A percentile compares a stretch with the other conserved stretches of the same genome.
Evolutionary conservation across 257 asterid genomes (phyloP).

Genomic region (Mitragyna speciosa): DNA sequence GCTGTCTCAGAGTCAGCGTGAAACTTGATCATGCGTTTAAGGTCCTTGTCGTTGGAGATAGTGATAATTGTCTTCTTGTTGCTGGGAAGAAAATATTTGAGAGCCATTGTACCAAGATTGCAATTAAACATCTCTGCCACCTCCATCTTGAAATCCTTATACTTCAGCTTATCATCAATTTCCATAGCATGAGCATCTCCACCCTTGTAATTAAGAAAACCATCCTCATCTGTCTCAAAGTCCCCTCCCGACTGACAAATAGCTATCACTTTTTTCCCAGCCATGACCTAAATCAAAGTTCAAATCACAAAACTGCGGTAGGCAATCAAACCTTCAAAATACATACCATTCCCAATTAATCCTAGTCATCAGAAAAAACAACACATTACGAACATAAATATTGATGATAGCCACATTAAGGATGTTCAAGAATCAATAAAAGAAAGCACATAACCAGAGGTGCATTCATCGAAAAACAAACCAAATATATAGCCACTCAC

Average conservation of each 20-base stretch:
- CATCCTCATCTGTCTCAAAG: conserved; percentile 76
- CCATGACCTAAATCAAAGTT: conserved; percentile 53
- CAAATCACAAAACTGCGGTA: conserved; percentile 19
- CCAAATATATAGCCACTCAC: no score
- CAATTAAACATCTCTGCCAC: conserved; percentile 87
- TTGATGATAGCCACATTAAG: neutral
- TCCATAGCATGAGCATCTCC: conserved; percentile 99
- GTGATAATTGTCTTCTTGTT: conserved; percentile 92
- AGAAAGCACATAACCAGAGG: neutral
- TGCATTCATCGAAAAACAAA: neutral
- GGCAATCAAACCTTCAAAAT: conserved; percentile 5
- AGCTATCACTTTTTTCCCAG: conserved; percentile 69
- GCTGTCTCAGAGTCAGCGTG: conserved; percentile 63
- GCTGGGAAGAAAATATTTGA: conserved; percentile 89
- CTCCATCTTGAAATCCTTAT: conserved; percentile 71
- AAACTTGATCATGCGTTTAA: conserved; percentile 81
- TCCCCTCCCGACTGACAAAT: conserved; percentile 97
- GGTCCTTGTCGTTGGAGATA: conserved; percentile 91
- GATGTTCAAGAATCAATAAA: neutral
- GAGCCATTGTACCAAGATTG: conserved; percentile 49
- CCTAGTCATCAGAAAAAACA: neutral
- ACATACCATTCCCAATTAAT: neutral
- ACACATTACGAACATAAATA: neutral
- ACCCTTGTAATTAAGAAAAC: conserved; percentile 69
- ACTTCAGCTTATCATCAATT: conserved; percentile 72